Percentiles rank a stretch among this genome's conserved stretches.
Evolutionary conservation across 2,329 filamentous ascomycete species (phyloP).

Genomic region (Fusarium sp.): DNA sequence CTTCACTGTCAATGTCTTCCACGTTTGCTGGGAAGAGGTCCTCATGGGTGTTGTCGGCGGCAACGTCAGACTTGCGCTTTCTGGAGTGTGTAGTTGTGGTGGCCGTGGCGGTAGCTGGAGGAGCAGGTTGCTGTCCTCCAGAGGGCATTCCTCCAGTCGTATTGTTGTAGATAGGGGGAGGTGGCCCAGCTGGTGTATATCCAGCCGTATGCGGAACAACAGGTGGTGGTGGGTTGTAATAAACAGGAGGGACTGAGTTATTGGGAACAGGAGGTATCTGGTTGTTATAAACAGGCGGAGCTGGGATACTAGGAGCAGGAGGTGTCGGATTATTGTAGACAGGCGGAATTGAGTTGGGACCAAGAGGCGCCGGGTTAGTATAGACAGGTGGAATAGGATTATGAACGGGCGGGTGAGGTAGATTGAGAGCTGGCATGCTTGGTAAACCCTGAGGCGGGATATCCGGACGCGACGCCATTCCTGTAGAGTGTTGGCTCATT

Average conservation of each 20-base stretch:
- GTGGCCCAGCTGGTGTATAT: conserved; percentile 1
- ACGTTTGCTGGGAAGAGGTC: conserved; percentile 43
- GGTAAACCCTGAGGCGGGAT: conserved; percentile 8
- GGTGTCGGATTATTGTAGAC: conserved; percentile 3
- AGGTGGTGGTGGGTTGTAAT: conserved; percentile 28
- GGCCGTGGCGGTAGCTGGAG: conserved; percentile 1
- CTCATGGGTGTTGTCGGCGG: conserved; percentile 21
- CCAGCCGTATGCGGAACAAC: conserved; percentile 17
- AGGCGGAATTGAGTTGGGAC: not conserved
- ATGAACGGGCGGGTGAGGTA: conserved; percentile 15
- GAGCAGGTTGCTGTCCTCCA: not conserved
- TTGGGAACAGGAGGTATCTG: not conserved
- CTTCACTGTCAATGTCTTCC: conserved; percentile 39
- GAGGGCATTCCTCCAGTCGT: conserved; percentile 1
- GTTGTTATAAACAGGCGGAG: not conserved
- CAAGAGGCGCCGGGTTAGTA: not conserved
- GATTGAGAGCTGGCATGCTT: conserved; percentile 24
- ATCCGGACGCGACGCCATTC: conserved; percentile 6
- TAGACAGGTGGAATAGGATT: conserved; percentile 2
- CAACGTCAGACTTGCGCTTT: conserved; percentile 46
- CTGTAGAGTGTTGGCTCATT: conserved; percentile 14
- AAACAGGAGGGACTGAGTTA: conserved; percentile 8
- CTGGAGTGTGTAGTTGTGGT: conserved; percentile 18
- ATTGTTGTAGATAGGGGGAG: not conserved
- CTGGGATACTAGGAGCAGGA: not conserved